Evolutionary conservation across 2,329 filamentous ascomycete species (phyloP).

Genomic region (Aspergillus candidus): DNA sequence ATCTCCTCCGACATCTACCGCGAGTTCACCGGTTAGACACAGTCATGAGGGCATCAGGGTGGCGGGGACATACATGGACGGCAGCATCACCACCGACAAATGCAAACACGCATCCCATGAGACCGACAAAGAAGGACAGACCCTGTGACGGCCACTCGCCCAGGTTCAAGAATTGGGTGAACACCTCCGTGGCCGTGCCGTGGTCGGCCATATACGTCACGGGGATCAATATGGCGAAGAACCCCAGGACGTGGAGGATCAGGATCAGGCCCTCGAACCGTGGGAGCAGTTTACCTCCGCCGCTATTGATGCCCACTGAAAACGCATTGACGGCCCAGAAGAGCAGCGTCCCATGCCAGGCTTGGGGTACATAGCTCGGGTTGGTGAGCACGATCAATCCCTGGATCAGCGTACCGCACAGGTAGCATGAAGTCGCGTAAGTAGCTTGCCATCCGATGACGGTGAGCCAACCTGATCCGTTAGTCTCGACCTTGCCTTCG

Average conservation of each 20-base stretch:
- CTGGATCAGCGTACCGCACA: slow-evolving; percentile 31
- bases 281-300: slow-evolving; percentile 40
- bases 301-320: slow-evolving; percentile 39
- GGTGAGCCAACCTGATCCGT: slow-evolving; percentile 32
- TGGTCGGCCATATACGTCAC: slow-evolving; percentile 39
- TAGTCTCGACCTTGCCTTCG: neutral
- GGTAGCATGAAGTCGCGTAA: slow-evolving; percentile 33
- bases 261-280: slow-evolving; percentile 46
- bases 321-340: slow-evolving; percentile 40
- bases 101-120: slow-evolving; percentile 30
- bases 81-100: slow-evolving; percentile 36
- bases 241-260: slow-evolving; percentile 47
- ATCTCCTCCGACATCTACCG: slow-evolving; percentile 37
- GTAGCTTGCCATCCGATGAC: slow-evolving; percentile 41
- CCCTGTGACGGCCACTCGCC: slow-evolving; percentile 40
- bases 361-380: slow-evolving; percentile 29
- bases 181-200: slow-evolving; percentile 38
- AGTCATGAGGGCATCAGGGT: neutral
- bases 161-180: slow-evolving; percentile 44
- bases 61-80: slow-evolving; percentile 28
- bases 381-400: slow-evolving; percentile 35
- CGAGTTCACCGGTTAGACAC: neutral
- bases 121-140: slow-evolving; percentile 37
- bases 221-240: slow-evolving; percentile 48
- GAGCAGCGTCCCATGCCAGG: slow-evolving; percentile 48